Percentiles rank a stretch among this genome's conserved stretches.
phyloP scores from a whole-genome alignment of 2,329 filamentous ascomycete genomes.

The Xylariaceae sp. region DNA sequence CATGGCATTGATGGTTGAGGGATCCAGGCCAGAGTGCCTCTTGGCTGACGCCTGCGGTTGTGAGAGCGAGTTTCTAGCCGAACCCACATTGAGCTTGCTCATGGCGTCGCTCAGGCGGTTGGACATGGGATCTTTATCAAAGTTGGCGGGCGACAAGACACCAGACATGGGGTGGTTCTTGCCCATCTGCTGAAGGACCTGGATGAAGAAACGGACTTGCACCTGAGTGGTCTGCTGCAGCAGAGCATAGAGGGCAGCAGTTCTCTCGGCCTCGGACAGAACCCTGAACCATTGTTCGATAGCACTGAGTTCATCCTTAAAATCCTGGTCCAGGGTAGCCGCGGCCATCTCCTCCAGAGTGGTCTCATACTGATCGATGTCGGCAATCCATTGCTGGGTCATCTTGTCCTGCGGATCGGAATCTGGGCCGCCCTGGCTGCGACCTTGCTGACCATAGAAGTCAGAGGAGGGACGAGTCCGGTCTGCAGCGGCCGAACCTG shows the following conservation, averaged over 20 bases:
- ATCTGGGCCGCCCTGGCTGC: conserved; percentile 61
- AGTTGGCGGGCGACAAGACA: conserved; percentile 87
- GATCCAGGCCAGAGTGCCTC: conserved; percentile 89
- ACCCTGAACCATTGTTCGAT: conserved; percentile 99
- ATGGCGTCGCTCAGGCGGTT: conserved; percentile 93
- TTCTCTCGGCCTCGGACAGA: conserved; percentile 91
- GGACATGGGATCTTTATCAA: conserved; percentile 98
- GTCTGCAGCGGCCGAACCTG: conserved; percentile 57
- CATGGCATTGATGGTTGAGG: conserved; percentile 94
- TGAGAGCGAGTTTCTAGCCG: conserved; percentile 76
- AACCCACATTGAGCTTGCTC: conserved; percentile 86
- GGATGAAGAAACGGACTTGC: conserved; percentile 98
- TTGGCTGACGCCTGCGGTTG: conserved; percentile 75
- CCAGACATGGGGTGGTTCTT: conserved; percentile 97
- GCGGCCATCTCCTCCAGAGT: conserved; percentile 98
- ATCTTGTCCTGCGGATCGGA: conserved; percentile 82
- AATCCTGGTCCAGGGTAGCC: conserved; percentile 96
- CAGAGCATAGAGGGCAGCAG: conserved; percentile 88
- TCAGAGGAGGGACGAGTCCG: conserved; percentile 93
- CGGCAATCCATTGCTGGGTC: conserved; percentile 96
- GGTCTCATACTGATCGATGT: conserved; percentile 98
- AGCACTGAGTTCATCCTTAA: conserved; percentile 97
- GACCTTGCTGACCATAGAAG: conserved; percentile 75
- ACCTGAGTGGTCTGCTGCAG: conserved; percentile 98
- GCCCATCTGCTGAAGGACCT: conserved; percentile 97